Percentiles rank a stretch among this genome's conserved stretches.
These are phyloP conservation scores for Cyclotella kingstonii DNA, from an alignment of 108 stramenopile genomes.

Conservation along the genomic window DNA sequence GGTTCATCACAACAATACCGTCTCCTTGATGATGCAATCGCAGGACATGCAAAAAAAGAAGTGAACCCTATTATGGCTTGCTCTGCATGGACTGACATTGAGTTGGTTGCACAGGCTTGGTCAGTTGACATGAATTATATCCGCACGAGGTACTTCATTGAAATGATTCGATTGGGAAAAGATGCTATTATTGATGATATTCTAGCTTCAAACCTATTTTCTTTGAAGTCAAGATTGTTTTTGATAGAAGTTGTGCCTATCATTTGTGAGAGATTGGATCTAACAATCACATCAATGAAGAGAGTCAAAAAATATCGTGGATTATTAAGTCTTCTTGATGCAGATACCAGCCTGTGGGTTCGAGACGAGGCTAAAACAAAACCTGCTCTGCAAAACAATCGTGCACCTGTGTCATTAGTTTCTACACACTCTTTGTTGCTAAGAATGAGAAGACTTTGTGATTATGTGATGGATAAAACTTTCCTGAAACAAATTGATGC, in stretches of 20 bases:
- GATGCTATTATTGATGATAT: conserved; percentile 67
- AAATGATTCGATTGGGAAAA: conserved; percentile 73
- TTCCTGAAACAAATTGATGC: conserved; percentile 57
- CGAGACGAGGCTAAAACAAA: conserved; percentile 55
- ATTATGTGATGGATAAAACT: conserved; percentile 37
- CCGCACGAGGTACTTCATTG: conserved; percentile 67
- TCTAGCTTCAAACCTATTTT: conserved; percentile 41
- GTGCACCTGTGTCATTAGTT: conserved; percentile 43
- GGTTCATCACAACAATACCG: conserved; percentile 51
- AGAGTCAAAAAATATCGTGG: conserved; percentile 46
- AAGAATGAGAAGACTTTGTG: conserved; percentile 57
- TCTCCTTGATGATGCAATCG: conserved; percentile 63
- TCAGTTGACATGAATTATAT: conserved; percentile 56
- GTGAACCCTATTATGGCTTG: conserved; percentile 43
- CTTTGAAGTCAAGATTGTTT: conserved; percentile 51
- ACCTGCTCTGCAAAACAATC: conserved; percentile 15
- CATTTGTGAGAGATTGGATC: conserved; percentile 60
- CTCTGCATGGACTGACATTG: conserved; percentile 58
- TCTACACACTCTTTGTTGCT: conserved; percentile 64
- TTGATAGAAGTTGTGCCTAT: conserved; percentile 61
- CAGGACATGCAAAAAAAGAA: conserved; percentile 46
- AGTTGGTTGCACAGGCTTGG: conserved; percentile 58
- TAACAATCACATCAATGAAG: conserved; percentile 45
- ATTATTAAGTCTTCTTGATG: conserved; percentile 69
- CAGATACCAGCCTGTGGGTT: conserved; percentile 72